Base-by-base conservation (phyloP, 441 rosid species). In the Capsella rubella region DNA sequence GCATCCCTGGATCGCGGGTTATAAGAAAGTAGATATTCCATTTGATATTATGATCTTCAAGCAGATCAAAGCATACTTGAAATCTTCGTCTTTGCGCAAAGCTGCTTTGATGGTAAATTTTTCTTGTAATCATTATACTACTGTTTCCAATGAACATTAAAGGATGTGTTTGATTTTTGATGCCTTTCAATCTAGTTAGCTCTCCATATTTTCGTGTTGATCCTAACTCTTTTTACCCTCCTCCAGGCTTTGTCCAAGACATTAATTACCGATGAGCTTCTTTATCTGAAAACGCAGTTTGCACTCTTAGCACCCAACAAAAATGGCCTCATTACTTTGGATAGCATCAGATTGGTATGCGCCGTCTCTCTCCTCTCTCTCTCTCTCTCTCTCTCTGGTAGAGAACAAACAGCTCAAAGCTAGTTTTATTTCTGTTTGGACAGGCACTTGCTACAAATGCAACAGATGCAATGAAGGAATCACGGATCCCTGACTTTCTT, bases 391-490 rank as follows among this genome's bases (percentile, higher is more conserved):
- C 66, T 49, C 34, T 29, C 69, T 69, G n/a, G 34, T 53, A 55
- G 67, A 70, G 66, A 71, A 21, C 63, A 50, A 7, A 71, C 72
- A 71, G 14, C 67, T 70, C 34, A 52, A 28, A 63, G 69, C 39
- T 60, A 43, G 45, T 78, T 10, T 64, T 53, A 31, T 71, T 66
- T 81, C 46, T 60, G 75, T 65, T 21, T 71, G 69, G 54, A 67
- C 85, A 95, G 99, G 90, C 90, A 42, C 85, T 95, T 82, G 79
- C 85, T 84, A 87, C 81, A 84, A 86, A 86, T 81, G 88, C 87
- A 49, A 93, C 98, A 13, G 94, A 89, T 71, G 94, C 97, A 69
- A 95, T 93, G 98, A 91, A 85, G 73, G 98, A 95, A 47, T 93
- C 97, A 50, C 85, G 85, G 32, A 74, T 93, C 18, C 84, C 89